phyloP scores from a whole-genome alignment of 768 basidiomycete species.

The Sarcodon aspratus region DNA sequence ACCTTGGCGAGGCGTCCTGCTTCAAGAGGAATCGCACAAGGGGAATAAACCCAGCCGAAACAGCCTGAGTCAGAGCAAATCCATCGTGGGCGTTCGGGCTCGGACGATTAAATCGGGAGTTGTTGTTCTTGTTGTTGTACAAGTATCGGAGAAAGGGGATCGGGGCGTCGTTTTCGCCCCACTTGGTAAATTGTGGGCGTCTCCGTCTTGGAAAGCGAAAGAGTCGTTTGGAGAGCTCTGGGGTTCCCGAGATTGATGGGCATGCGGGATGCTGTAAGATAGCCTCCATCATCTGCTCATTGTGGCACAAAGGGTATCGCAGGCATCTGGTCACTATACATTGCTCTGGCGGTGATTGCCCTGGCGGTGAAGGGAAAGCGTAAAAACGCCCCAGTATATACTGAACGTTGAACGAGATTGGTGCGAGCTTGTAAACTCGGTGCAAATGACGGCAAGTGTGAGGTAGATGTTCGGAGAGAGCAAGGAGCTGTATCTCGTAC shows the following conservation, averaged over 20 bases:
- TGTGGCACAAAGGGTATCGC: constrained; percentile 37
- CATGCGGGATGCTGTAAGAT: constrained; percentile 25
- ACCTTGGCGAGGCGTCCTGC: constrained; percentile 58
- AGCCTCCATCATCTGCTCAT: constrained; percentile 29
- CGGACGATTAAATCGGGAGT: constrained; percentile 21
- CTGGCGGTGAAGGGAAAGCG: neutral
- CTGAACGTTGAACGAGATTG: constrained; percentile 47
- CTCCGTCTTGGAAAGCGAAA: constrained; percentile 37
- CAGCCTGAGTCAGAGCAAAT: constrained; percentile 74
- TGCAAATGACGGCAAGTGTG: constrained; percentile 41
- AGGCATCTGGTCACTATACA: constrained; percentile 37
- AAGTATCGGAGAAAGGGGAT: constrained; percentile 56
- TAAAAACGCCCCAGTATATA: constrained; percentile 39
- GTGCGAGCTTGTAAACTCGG: constrained; percentile 40
- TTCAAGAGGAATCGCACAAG: constrained; percentile 63
- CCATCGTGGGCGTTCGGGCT: constrained; percentile 63
- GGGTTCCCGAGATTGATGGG: constrained; percentile 2
- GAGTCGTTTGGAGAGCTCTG: constrained; percentile 45
- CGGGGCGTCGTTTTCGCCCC: constrained; percentile 42
- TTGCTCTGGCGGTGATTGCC: too few species aligned
- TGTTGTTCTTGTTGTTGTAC: too few species aligned
- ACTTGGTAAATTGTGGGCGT: constrained; percentile 13
- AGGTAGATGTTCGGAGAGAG: constrained; percentile 57
- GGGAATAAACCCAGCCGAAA: constrained; percentile 48
- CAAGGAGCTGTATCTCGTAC: constrained; percentile 64